These are phyloP conservation scores for Scutellaria baicalensis DNA, from an alignment of 257 asterid species.

Conservation along the genomic window DNA sequence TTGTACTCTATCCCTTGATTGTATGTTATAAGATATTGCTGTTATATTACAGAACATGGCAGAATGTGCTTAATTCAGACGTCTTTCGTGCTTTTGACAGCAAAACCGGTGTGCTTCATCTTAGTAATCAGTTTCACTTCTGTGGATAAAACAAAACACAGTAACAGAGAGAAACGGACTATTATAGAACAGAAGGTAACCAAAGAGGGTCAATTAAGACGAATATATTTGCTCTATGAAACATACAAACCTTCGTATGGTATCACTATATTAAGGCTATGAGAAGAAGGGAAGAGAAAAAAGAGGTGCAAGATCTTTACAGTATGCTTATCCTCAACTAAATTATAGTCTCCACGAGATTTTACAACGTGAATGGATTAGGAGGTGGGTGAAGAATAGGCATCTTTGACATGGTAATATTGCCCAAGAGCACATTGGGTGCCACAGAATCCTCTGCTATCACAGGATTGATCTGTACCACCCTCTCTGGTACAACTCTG, in stretches of 20 bases:
- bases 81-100: not conserved
- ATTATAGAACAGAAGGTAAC: not conserved
- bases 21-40: not conserved
- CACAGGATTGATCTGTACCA: slow-evolving; percentile 68
- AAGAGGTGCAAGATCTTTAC: slow-evolving; percentile 30
- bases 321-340: slow-evolving; percentile 16
- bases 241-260: not conserved
- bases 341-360: slow-evolving; percentile 48
- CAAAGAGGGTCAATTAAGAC: not conserved
- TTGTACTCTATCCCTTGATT: not conserved
- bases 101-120: not conserved
- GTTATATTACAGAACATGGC: slow-evolving; percentile 2
- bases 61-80: not conserved
- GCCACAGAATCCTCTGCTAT: slow-evolving; percentile 53
- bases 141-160: not conserved
- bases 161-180: not conserved
- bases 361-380: slow-evolving; percentile 56
- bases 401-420: slow-evolving; percentile 52
- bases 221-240: not conserved
- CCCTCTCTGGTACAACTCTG: slow-evolving; percentile 78
- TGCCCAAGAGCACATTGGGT: slow-evolving; percentile 48
- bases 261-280: not conserved
- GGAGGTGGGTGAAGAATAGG: slow-evolving; percentile 59
- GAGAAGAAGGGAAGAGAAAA: slow-evolving; percentile 7
- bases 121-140: not conserved